Evolutionary conservation across 306 rosid genomes (phyloP).

Genomic region (Sicyos edulis): DNA sequence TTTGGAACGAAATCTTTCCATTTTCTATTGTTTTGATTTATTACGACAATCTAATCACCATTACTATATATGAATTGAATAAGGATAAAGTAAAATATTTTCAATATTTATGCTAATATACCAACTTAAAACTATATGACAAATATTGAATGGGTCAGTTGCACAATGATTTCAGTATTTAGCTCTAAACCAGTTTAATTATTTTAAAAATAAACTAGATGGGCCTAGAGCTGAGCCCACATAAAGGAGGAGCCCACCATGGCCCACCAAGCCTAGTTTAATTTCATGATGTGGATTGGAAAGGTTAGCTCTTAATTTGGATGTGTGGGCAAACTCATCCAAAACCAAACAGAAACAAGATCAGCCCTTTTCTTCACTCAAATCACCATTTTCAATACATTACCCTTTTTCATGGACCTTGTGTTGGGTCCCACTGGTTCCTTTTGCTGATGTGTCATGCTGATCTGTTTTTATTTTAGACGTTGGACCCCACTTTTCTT

Average conservation of each 20-base stretch:
- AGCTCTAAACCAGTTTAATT: no score
- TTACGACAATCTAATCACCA: neutral
- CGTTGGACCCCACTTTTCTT: constrained; percentile 11
- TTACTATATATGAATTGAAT: neutral
- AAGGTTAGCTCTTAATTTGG: constrained; percentile 8
- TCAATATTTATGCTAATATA: no score
- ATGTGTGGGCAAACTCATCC: constrained; percentile 15
- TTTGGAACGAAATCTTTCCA: no score
- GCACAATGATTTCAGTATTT: no score
- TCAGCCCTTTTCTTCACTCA: neutral
- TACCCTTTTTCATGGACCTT: neutral
- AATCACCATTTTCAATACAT: neutral
- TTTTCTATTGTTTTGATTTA: neutral
- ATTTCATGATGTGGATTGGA: constrained; percentile 6
- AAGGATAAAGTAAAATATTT: neutral
- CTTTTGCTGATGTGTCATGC: constrained; percentile 24
- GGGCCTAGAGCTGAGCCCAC: constrained; percentile 14
- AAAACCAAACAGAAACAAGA: neutral
- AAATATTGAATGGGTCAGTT: no score
- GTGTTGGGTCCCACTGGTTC: neutral
- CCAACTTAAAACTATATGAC: no score
- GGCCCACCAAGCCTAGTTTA: constrained; percentile 15
- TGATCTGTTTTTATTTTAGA: constrained; percentile 19
- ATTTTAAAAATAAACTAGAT: neutral
- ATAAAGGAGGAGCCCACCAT: neutral